Percentiles rank a stretch among this genome's conserved stretches.
phyloP scores from a whole-genome alignment of 2,329 filamentous ascomycete genomes.

The Trichoderma polysporum region DNA sequence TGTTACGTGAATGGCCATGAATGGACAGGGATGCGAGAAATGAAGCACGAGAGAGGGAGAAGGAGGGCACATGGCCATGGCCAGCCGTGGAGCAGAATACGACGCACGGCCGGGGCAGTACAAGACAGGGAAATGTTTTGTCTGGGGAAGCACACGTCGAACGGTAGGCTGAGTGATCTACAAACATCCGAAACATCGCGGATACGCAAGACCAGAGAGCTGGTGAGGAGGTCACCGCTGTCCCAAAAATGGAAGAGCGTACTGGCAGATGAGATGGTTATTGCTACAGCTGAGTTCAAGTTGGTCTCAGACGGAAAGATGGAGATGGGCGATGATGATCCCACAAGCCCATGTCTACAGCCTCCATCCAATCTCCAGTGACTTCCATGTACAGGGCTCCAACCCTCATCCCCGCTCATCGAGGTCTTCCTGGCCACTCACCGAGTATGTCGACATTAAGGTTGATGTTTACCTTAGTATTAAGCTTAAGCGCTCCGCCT shows the following conservation, averaged over 20 bases:
- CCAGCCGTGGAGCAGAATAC: neutral
- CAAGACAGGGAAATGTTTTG: neutral
- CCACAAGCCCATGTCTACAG: neutral
- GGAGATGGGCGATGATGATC: neutral
- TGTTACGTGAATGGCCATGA: neutral
- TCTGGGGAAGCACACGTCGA: neutral
- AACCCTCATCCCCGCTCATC: neutral
- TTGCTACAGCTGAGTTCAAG: neutral
- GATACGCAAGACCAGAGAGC: neutral
- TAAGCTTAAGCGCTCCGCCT: conserved; percentile 14
- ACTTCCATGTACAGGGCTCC: neutral
- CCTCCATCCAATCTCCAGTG: neutral
- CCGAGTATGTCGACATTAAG: neutral
- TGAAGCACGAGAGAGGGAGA: neutral
- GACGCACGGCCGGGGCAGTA: neutral
- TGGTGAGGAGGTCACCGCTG: neutral
- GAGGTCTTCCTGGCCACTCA: neutral
- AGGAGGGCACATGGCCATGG: neutral
- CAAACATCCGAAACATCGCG: neutral
- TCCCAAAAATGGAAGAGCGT: neutral
- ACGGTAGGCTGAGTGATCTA: neutral
- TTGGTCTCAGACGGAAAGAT: neutral
- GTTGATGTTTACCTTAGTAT: conserved; percentile 7
- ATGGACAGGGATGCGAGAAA: neutral
- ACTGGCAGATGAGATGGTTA: neutral